These are phyloP conservation scores for Malassezia brasiliensis DNA, from an alignment of 1,284 basidiomycete species.

Conservation along the genomic window DNA sequence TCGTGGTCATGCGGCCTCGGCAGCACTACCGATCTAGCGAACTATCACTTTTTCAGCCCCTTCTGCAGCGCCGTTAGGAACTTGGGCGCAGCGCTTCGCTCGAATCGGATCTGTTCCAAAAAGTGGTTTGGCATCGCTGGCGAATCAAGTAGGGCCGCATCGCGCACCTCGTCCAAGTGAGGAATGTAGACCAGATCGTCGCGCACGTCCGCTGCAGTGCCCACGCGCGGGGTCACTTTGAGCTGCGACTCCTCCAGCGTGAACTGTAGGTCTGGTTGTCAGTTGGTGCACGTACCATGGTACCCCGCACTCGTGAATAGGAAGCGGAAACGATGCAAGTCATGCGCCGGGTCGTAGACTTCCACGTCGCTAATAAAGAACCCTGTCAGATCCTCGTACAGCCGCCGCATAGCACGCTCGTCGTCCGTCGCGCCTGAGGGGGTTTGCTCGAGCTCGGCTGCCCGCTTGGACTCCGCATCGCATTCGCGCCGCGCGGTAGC, in stretches of 20 bases:
- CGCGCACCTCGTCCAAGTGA: constrained; percentile 34
- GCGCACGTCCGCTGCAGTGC: constrained; percentile 6
- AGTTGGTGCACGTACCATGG: constrained; percentile 21
- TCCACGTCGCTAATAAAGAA: constrained; percentile 34
- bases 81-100: constrained; percentile 19
- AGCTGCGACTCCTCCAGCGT: constrained; percentile 31
- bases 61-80: constrained; percentile 21
- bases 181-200: constrained; percentile 41
- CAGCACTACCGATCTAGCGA: too few species aligned
- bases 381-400: constrained; percentile 46
- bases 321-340: constrained; percentile 25
- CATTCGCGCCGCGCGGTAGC: not conserved
- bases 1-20: too few species aligned
- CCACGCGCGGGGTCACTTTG: not conserved
- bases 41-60: constrained; percentile 7
- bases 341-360: constrained; percentile 10
- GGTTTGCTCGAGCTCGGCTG: not conserved
- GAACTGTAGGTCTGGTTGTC: constrained; percentile 27
- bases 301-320: constrained; percentile 38
- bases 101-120: constrained; percentile 23
- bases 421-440: constrained; percentile 10
- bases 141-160: constrained; percentile 21
- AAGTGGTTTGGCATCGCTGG: constrained; percentile 20
- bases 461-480: not conserved
- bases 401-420: constrained; percentile 34